Evolutionary conservation across 129 eudicot species (phyloP), one percentile per base, ranked within the genome.

Genomic region (Dittrichia graveolens): DNA sequence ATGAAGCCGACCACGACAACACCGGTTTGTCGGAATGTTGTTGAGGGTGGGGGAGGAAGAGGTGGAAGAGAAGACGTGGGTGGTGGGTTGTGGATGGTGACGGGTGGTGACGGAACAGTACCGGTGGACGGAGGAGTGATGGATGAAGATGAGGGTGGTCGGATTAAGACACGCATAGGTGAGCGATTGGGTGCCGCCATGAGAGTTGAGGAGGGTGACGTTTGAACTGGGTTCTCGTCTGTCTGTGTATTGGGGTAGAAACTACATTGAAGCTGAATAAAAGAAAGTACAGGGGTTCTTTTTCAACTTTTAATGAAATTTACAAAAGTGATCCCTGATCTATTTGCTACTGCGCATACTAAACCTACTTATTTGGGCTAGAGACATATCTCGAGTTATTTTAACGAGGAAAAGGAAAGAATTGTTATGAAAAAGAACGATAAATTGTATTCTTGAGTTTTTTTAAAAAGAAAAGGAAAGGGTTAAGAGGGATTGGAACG

Each of bases 1-100:
- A 92, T 56, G 84, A 92, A 89, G 11, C 98, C 98, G 44, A 92
- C 96, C 11, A 89, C 98, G 18, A 87, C 90, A 42, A 89, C 87
- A 77, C 93, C 96, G 72, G 78, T 63, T 69, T 35, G 44, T 63
- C 67, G 75, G 77, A 48, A 53, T 46, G 58, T n/a, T 61, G 85
- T 16, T 78, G 81, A 39, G 54, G 79, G 59, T n/a, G 87, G 64
- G 16, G 65, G 69, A 24, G 63, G 64, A 12, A 78, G 63, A 8
- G 70, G 74, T 3, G 81, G 73, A 14, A 78, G 77, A 7, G 78
- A 71, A 12, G 83, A 57, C 39, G 74, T 66, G 35, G 81, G 74
- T 41, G 64, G 84, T 5, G 76, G 69, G 24, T 73, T 52, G 16
- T 55, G 71, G 15, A 60, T 35, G 6, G 43, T 40, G 74, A 67